A percentile compares a stretch with the other conserved stretches of the same genome.
Evolutionary conservation across 2,329 filamentous ascomycete species (phyloP).

Genomic region (Dothidotthia symphoricarpi): DNA sequence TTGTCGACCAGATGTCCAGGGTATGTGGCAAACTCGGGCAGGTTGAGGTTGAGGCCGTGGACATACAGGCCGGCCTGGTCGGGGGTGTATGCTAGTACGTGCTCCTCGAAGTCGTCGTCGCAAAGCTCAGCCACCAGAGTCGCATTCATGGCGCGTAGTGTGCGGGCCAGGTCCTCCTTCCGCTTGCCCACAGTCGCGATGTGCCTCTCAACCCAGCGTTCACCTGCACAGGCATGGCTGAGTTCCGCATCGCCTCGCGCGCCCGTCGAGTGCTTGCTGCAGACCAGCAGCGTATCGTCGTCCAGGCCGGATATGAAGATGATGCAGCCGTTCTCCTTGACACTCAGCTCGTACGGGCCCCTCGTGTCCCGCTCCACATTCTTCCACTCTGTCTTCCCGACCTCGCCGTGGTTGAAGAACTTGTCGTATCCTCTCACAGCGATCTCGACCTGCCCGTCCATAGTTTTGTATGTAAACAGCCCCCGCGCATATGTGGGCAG

Average conservation of each 20-base stretch:
- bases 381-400: slow-evolving; percentile 76
- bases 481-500: slow-evolving; percentile 92
- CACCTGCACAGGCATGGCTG: slow-evolving; percentile 83
- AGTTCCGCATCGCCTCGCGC: slow-evolving; percentile 65
- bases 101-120: slow-evolving; percentile 94
- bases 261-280: slow-evolving; percentile 97
- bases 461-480: slow-evolving; percentile 78
- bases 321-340: slow-evolving; percentile 99
- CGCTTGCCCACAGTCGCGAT: slow-evolving; percentile 74
- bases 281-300: slow-evolving; percentile 87
- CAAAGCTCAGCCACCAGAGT: slow-evolving; percentile 95
- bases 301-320: slow-evolving; percentile 93
- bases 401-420: slow-evolving; percentile 93
- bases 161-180: slow-evolving; percentile 71
- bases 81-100: slow-evolving; percentile 83
- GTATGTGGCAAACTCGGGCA: slow-evolving; percentile 89
- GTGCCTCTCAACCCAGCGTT: slow-evolving; percentile 78
- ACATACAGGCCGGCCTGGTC: slow-evolving; percentile 88
- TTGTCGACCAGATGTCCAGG: slow-evolving; percentile 77
- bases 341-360: slow-evolving; percentile 89
- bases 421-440: slow-evolving; percentile 93
- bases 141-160: slow-evolving; percentile 76
- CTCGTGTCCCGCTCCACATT: slow-evolving; percentile 73
- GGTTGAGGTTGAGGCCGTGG: slow-evolving; percentile 92
- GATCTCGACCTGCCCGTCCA: slow-evolving; percentile 69